Conservation (phyloP, 2,329 filamentous ascomycete species). For the Xylariaceae sp. region DNA sequence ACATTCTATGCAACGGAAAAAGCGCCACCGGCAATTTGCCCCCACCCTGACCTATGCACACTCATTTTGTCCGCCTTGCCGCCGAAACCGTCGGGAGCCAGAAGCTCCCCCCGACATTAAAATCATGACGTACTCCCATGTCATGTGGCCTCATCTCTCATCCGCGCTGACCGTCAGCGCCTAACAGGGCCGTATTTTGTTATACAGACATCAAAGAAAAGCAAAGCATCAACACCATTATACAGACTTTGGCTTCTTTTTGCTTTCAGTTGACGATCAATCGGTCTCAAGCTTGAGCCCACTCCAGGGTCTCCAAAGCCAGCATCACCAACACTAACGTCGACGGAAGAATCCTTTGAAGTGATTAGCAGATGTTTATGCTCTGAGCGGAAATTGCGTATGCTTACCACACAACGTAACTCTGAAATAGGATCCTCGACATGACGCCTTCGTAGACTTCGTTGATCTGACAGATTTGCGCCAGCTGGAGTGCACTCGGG, state of each 20-base stretch:
- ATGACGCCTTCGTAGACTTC: constrained; percentile 93
- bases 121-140: not conserved
- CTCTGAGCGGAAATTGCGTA: not conserved
- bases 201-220: not conserved
- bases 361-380: constrained; percentile 24
- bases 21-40: no score
- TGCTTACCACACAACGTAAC: constrained; percentile 85
- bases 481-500: constrained; percentile 86
- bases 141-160: not conserved
- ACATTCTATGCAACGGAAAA: no score
- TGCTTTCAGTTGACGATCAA: no score
- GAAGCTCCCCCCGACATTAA: not conserved
- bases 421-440: constrained; percentile 89
- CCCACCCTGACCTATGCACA: no score
- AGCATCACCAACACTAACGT: constrained; percentile 86
- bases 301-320: constrained; percentile 87
- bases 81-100: not conserved
- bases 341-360: constrained; percentile 76
- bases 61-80: not conserved
- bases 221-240: not conserved
- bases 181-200: constrained; percentile 1
- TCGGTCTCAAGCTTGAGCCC: constrained; percentile 48
- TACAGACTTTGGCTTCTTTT: not conserved
- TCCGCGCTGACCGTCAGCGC: not conserved
- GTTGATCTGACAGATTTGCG: constrained; percentile 98